These are phyloP conservation scores for Blastobotrys illinoisensis DNA, from an alignment of 1,139 yeast genomes.

Conservation along the genomic window DNA sequence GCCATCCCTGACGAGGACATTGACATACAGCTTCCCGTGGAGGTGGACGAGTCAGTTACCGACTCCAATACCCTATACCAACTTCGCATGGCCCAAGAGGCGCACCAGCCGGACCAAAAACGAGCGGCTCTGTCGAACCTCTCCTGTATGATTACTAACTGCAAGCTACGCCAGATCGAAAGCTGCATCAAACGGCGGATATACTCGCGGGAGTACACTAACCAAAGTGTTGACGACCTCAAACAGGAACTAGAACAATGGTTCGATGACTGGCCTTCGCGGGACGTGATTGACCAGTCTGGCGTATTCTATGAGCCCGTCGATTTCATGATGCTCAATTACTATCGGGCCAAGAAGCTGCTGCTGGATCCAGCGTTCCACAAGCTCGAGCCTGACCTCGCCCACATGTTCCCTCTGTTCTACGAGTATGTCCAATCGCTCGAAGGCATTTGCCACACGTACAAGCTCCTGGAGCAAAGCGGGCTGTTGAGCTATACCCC, in stretches of 20 bases:
- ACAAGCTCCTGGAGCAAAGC: conserved; percentile 10
- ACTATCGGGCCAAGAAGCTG: conserved; percentile 12
- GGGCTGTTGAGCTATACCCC: conserved; percentile 10
- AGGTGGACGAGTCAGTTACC: conserved; percentile 8
- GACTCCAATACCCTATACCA: conserved; percentile 6
- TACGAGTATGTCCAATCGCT: conserved; percentile 11
- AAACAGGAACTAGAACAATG: conserved; percentile 11
- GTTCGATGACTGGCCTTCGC: conserved; percentile 11
- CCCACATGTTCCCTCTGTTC: conserved; percentile 7
- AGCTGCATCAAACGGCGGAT: conserved; percentile 11
- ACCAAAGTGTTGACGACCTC: neutral
- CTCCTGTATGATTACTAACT: conserved; percentile 13
- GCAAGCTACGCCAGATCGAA: conserved; percentile 13
- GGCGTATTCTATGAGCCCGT: conserved; percentile 3
- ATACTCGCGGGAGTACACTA: conserved; percentile 5
- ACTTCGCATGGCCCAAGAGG: conserved; percentile 9
- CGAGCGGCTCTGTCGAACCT: conserved; percentile 3
- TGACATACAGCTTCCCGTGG: conserved; percentile 15
- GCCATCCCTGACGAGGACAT: conserved; percentile 20
- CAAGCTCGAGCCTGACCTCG: conserved; percentile 4
- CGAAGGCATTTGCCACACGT: conserved; percentile 14
- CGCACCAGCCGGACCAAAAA: neutral
- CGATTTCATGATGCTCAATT: conserved; percentile 11
- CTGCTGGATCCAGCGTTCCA: conserved; percentile 13
- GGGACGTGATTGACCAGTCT: neutral